A percentile compares a stretch with the other conserved stretches of the same genome.
These are phyloP conservation scores for Lasiodiplodia sp. DNA, from an alignment of 2,329 filamentous ascomycete species.

Conservation along the genomic window DNA sequence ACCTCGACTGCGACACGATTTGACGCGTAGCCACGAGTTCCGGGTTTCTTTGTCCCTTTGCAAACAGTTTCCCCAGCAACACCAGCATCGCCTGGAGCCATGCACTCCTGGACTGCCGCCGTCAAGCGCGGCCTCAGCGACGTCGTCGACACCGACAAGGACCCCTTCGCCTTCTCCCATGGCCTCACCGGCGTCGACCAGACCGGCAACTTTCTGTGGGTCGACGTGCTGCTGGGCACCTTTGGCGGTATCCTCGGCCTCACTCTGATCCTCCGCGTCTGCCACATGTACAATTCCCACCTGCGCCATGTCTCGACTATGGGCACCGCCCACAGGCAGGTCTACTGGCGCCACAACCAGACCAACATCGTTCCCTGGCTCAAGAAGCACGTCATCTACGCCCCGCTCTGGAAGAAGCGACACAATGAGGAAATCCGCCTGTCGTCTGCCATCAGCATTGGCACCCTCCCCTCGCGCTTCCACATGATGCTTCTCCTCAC, in stretches of 20 bases:
- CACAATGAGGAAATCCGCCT: constrained; percentile 79
- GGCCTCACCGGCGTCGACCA: constrained; percentile 59
- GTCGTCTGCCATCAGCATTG: constrained; percentile 71
- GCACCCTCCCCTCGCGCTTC: constrained; percentile 80
- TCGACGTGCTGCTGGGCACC: constrained; percentile 49
- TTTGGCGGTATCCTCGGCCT: constrained; percentile 46
- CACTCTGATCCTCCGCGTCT: constrained; percentile 52
- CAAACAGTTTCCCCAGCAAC: not conserved
- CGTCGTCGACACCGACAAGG: constrained; percentile 27
- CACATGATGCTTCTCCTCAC: constrained; percentile 72
- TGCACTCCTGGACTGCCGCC: constrained; percentile 8
- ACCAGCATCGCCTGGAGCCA: constrained; percentile 20
- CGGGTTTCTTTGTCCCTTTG: constrained; percentile 17
- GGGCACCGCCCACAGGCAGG: constrained; percentile 50
- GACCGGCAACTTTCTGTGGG: constrained; percentile 55
- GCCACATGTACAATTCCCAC: constrained; percentile 52
- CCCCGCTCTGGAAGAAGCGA: constrained; percentile 75
- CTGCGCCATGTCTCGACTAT: constrained; percentile 55
- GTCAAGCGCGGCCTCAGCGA: constrained; percentile 21
- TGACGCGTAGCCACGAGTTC: constrained; percentile 27
- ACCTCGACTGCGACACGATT: constrained; percentile 13
- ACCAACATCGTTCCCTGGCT: constrained; percentile 63
- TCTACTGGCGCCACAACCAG: constrained; percentile 56
- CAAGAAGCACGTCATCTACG: constrained; percentile 70
- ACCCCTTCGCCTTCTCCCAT: constrained; percentile 48